phyloP scores from a whole-genome alignment of 2,329 filamentous ascomycete genomes.

The Apiospora pterosperma region DNA sequence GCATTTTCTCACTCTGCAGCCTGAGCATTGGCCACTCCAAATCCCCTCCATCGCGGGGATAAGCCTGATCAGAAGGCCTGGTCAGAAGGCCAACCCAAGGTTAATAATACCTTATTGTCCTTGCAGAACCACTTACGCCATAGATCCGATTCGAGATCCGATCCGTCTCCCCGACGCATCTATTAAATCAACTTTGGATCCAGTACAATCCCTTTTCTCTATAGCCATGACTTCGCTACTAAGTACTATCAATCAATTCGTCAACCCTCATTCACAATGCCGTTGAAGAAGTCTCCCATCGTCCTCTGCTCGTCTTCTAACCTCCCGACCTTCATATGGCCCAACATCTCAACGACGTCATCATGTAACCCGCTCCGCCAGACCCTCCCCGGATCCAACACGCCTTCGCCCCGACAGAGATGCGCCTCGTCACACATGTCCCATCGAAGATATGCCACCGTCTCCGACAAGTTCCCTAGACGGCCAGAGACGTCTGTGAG shows the following conservation, averaged over 20 bases:
- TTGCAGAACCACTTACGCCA: too few species aligned
- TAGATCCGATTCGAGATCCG: neutral
- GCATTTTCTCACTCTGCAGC: neutral
- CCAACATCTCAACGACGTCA: constrained; percentile 22
- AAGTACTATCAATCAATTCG: constrained; percentile 13
- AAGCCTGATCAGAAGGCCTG: too few species aligned
- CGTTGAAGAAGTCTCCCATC: constrained; percentile 24
- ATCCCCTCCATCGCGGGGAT: neutral
- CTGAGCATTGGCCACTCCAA: neutral
- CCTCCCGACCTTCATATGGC: constrained; percentile 15
- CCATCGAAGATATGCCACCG: constrained; percentile 22
- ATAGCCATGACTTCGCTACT: constrained; percentile 14
- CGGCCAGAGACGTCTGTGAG: constrained; percentile 14
- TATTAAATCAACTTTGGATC: neutral
- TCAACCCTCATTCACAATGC: constrained; percentile 20
- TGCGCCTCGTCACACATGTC: neutral
- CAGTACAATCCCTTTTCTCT: neutral
- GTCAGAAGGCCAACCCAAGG: too few species aligned
- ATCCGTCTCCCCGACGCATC: neutral
- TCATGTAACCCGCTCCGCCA: constrained; percentile 9
- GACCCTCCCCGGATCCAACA: neutral
- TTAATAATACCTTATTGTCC: too few species aligned
- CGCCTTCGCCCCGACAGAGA: neutral
- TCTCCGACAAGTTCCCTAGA: constrained; percentile 13
- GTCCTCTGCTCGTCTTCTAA: constrained; percentile 22